Conservation (phyloP, 75 land plant species). For the Selaginella moellendorffii region DNA sequence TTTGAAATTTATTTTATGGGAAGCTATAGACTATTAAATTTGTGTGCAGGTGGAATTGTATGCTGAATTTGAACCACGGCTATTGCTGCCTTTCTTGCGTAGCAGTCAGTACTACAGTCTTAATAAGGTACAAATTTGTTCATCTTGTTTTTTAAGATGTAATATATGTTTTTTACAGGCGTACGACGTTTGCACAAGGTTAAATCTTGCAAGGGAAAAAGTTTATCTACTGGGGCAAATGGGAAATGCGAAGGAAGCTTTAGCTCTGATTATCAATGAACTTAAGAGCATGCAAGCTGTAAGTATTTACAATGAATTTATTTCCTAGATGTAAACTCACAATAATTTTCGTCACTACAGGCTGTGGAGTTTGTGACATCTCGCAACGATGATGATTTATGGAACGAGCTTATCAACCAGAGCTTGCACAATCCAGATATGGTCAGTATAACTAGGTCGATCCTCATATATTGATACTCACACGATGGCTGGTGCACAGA, state of each 20-base stretch:
- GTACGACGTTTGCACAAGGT: conserved; percentile 80
- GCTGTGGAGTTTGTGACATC: conserved; percentile 86
- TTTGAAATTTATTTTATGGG: neutral
- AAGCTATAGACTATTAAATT: no score
- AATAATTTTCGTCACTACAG: conserved; percentile 44
- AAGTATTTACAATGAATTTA: conserved; percentile 24
- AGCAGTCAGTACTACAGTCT: conserved; percentile 84
- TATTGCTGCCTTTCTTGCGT: conserved; percentile 78
- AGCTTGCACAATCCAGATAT: conserved; percentile 84
- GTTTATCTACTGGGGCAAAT: conserved; percentile 90
- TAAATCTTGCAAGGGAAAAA: conserved; percentile 63
- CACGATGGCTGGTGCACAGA: conserved; percentile 29
- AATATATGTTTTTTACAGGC: conserved; percentile 50
- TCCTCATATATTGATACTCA: neutral
- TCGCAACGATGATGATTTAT: conserved; percentile 89
- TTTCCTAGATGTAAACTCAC: conserved; percentile 55
- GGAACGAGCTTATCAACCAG: conserved; percentile 89
- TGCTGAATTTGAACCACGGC: conserved; percentile 83
- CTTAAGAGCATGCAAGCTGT: conserved; percentile 89
- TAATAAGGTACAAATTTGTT: conserved; percentile 52
- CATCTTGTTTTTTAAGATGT: neutral
- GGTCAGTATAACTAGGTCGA: conserved; percentile 30
- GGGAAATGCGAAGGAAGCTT: conserved; percentile 83
- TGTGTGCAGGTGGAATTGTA: conserved; percentile 96
- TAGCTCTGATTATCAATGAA: conserved; percentile 72